Evolutionary conservation across 345 rosid species (phyloP), one percentile per base, ranked within the genome.

Genomic region (Triadica sebifera): DNA sequence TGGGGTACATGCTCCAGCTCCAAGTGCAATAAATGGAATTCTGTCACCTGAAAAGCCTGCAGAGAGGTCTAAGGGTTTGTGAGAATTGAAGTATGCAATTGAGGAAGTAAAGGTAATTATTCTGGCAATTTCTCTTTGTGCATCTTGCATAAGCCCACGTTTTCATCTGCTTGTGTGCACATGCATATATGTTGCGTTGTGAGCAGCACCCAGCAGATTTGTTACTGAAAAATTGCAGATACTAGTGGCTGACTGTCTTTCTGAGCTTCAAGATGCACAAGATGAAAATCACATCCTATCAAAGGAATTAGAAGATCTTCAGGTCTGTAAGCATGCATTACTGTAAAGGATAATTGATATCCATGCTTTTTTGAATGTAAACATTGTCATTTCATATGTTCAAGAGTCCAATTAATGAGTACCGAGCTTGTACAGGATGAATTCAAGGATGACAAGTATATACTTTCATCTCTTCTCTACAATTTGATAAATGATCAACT

Each of bases 221-320:
- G 61, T 70, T 73, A 67, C 73, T 76, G 53, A 76, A 79, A 79
- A 70, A 80, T 70, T 82, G 81, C 80, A 95, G 99, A 84, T 88
- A 65, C 74, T 93, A 70, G 94, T 92, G 69, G 89, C 81, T 71
- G 93, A 86, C 70, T 94, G 94, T 69, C 90, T 95, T 75, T 85
- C 88, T 51, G 97, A 95, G 85, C 96, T 95, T 79, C 80, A 84
- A 83, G 93, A 86, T 65, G 89, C 94, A 38, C 89, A 78, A 78
- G 90, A 90, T 60, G 85, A 87, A 79, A 93, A 91, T 81, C 77
- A 80, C 47, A 79, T 79, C 64, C 78, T 91, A 84, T 87, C 85
- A 66, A 89, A 90, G 83, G 88, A 95, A 79, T 84, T 88, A 78
- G 89, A 87, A 77, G 89, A 87, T 81, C 77, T 91, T 75, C 90